Percentiles rank a stretch among this genome's conserved stretches.
Evolutionary conservation across 345 rosid genomes (phyloP).

Genomic region (Cardiospermum halicacabum): DNA sequence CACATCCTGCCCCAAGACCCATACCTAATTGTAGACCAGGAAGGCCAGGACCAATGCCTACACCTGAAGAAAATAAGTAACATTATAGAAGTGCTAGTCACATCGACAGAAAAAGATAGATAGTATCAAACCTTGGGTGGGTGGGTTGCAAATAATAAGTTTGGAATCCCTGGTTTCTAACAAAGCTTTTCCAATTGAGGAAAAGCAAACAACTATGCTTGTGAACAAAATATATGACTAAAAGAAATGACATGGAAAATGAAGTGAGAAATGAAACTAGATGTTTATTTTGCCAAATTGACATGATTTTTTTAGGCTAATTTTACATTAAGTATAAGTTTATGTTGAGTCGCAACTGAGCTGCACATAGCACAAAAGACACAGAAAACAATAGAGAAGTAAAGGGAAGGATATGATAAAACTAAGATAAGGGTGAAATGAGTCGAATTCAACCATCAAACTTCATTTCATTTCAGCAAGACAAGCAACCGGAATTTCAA

Average conservation of each 20-base stretch:
- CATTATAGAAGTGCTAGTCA: neutral
- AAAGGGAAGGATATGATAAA: neutral
- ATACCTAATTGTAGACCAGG: conserved; percentile 78
- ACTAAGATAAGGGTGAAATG: neutral
- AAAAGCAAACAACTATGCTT: too few species aligned
- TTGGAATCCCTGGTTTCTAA: too few species aligned
- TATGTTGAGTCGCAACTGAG: neutral
- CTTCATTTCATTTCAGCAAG: neutral
- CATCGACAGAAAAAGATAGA: neutral
- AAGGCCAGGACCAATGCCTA: conserved; percentile 79
- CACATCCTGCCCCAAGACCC: conserved; percentile 86
- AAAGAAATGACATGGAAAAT: neutral
- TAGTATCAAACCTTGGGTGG: too few species aligned
- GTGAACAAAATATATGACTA: too few species aligned
- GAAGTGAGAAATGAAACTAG: neutral
- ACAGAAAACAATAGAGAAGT: neutral
- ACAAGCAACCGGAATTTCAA: neutral
- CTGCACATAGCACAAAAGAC: neutral
- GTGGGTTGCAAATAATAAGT: too few species aligned
- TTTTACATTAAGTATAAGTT: neutral
- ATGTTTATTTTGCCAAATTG: too few species aligned
- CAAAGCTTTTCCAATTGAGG: too few species aligned
- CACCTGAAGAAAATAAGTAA: conserved; percentile 36
- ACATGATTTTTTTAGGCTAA: neutral
- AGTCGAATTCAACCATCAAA: neutral